Percentiles rank a stretch among this genome's conserved stretches.
phyloP scores from a whole-genome alignment of 176 grass and related monocot species.

The Chrysopogon serrulatus region DNA sequence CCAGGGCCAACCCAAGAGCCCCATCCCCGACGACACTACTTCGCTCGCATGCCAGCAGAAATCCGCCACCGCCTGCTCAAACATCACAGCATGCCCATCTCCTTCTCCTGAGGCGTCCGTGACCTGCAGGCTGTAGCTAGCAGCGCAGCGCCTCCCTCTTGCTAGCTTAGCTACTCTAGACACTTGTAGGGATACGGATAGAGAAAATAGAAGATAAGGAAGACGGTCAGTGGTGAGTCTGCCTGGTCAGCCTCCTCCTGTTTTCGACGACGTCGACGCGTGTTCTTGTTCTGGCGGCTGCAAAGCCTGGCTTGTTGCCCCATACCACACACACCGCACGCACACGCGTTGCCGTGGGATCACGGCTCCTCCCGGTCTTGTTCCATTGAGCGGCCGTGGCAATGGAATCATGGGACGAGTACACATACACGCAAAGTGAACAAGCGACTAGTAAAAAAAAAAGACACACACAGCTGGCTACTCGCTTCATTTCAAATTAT shows the following conservation, averaged over 20 bases:
- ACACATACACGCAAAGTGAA: too few relatives aligned
- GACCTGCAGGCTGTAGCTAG: not conserved
- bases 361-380: too few relatives aligned
- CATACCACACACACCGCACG: too few relatives aligned
- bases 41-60: not conserved
- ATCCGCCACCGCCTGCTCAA: not conserved
- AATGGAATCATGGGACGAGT: too few relatives aligned
- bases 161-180: too few relatives aligned
- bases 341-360: too few relatives aligned
- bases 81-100: not conserved
- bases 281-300: not conserved
- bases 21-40: conserved; percentile 26
- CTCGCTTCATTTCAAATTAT: too few relatives aligned
- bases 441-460: too few relatives aligned
- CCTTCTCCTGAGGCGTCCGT: too few relatives aligned
- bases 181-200: not conserved
- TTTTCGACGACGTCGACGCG: not conserved
- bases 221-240: not conserved
- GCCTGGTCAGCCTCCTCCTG: not conserved
- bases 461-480: too few relatives aligned
- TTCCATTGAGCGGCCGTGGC: too few relatives aligned
- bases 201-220: not conserved
- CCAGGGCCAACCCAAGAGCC: conserved; percentile 51
- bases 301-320: too few relatives aligned
- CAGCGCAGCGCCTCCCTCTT: not conserved